phyloP scores from a whole-genome alignment of 495 filamentous ascomycete species.

The Podospora bellae-mahoneyi region DNA sequence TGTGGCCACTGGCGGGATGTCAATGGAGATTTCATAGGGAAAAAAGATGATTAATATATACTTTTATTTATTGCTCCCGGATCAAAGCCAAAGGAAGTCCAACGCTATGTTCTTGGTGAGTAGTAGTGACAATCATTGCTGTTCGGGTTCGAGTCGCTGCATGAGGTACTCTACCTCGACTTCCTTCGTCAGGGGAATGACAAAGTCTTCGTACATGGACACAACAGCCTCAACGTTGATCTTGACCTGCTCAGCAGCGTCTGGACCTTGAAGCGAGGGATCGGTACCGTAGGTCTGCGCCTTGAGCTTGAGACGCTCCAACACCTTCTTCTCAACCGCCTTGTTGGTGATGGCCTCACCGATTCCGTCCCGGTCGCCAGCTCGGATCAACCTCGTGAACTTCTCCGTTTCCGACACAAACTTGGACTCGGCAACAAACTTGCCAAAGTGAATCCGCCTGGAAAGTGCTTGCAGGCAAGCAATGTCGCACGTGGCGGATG shows the following conservation, averaged over 20 bases:
- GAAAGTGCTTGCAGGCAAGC: constrained; percentile 87
- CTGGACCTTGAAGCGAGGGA: constrained; percentile 46
- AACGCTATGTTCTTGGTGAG: not conserved
- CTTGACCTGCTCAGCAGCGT: constrained; percentile 51
- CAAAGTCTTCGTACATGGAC: constrained; percentile 89
- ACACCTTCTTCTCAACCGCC: constrained; percentile 85
- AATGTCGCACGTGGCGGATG: constrained; percentile 87
- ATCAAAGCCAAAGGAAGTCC: not conserved
- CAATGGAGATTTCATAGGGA: constrained; percentile 20
- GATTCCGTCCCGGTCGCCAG: constrained; percentile 73
- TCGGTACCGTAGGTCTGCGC: constrained; percentile 94
- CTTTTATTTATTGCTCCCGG: not conserved
- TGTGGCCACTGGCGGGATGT: constrained; percentile 45
- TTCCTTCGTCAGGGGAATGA: constrained; percentile 95
- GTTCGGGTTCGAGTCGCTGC: constrained; percentile 65
- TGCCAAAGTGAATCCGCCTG: constrained; percentile 92
- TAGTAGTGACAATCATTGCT: not conserved
- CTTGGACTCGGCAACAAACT: constrained; percentile 98
- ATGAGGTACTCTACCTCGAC: constrained; percentile 98
- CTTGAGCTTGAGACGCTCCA: constrained; percentile 84
- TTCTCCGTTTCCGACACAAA: constrained; percentile 77
- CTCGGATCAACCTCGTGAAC: constrained; percentile 77
- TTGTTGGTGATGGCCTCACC: constrained; percentile 86
- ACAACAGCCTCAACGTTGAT: constrained; percentile 93
- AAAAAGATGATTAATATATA: constrained; percentile 13